Percentiles rank a stretch among this genome's conserved stretches.
These are phyloP conservation scores for Xylaria sp. DNA, from an alignment of 2,329 filamentous ascomycete genomes.

Conservation along the genomic window DNA sequence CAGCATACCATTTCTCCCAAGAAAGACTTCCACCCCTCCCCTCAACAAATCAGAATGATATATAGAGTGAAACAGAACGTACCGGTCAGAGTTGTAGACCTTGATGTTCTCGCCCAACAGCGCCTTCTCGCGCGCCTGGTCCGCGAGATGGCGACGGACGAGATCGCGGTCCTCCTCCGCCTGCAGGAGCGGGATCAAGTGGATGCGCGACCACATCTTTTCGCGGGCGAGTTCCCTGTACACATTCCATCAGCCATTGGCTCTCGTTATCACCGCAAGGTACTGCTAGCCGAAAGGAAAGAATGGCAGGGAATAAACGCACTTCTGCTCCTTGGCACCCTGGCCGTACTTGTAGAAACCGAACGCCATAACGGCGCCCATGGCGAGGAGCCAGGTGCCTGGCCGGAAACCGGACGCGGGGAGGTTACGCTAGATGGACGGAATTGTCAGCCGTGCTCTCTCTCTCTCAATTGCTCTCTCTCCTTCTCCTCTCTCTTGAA, in stretches of 20 bases:
- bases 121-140: constrained; percentile 85
- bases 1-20: background rate
- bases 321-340: constrained; percentile 90
- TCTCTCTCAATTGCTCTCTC: background rate
- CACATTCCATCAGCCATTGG: constrained; percentile 9
- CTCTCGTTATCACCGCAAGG: no score
- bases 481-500: no score
- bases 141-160: constrained; percentile 78
- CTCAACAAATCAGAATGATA: no score
- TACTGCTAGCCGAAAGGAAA: no score
- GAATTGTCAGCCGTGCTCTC: constrained; percentile 1
- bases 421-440: constrained; percentile 67
- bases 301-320: background rate
- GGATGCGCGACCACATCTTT: constrained; percentile 97
- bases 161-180: constrained; percentile 96
- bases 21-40: no score
- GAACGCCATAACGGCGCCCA: constrained; percentile 75
- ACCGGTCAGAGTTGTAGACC: constrained; percentile 88
- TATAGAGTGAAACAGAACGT: constrained; percentile 31
- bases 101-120: constrained; percentile 76
- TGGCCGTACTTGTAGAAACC: constrained; percentile 83
- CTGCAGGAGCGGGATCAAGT: constrained; percentile 88
- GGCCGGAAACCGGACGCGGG: constrained; percentile 88
- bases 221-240: constrained; percentile 85
- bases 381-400: constrained; percentile 67